Percentiles rank a stretch among this genome's conserved stretches.
phyloP scores from a whole-genome alignment of 345 rosid genomes.

The Xanthoceras sorbifolium region DNA sequence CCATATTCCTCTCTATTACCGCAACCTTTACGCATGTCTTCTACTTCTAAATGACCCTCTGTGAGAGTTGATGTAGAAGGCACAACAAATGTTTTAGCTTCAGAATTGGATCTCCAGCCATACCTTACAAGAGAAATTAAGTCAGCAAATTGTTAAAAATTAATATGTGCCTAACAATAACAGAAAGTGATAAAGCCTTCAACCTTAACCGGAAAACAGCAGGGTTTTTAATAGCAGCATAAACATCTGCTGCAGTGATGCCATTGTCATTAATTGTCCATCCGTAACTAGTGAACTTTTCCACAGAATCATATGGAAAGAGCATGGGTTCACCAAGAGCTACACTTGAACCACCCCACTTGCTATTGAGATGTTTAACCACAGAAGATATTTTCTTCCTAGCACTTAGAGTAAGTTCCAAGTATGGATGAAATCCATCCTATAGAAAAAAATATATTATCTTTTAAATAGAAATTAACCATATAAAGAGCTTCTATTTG shows the following conservation, averaged over 20 bases:
- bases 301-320: constrained; percentile 49
- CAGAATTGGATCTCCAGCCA: constrained; percentile 64
- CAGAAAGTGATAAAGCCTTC: constrained; percentile 9
- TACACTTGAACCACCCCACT: constrained; percentile 72
- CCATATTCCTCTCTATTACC: constrained; percentile 16
- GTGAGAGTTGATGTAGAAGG: constrained; percentile 37
- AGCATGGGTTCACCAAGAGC: constrained; percentile 65
- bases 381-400: constrained; percentile 75
- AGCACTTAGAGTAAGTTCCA: constrained; percentile 80
- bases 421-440: constrained; percentile 89
- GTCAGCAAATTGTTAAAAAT: constrained; percentile 21
- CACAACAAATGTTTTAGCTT: constrained; percentile 21
- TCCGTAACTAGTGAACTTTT: constrained; percentile 30
- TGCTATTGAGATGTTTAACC: constrained; percentile 60
- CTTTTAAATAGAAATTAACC: neutral
- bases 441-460: constrained; percentile 18
- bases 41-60: constrained; percentile 34
- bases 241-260: constrained; percentile 56
- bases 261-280: constrained; percentile 57
- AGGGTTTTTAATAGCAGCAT: constrained; percentile 67
- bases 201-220: constrained; percentile 81
- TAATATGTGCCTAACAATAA: constrained; percentile 1
- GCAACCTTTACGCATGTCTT: constrained; percentile 29
- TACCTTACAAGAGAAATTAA: constrained; percentile 53
- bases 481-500: neutral